Evolutionary conservation across 2,329 filamentous ascomycete species (phyloP).

Genomic region (Alternaria angustiovoidea): DNA sequence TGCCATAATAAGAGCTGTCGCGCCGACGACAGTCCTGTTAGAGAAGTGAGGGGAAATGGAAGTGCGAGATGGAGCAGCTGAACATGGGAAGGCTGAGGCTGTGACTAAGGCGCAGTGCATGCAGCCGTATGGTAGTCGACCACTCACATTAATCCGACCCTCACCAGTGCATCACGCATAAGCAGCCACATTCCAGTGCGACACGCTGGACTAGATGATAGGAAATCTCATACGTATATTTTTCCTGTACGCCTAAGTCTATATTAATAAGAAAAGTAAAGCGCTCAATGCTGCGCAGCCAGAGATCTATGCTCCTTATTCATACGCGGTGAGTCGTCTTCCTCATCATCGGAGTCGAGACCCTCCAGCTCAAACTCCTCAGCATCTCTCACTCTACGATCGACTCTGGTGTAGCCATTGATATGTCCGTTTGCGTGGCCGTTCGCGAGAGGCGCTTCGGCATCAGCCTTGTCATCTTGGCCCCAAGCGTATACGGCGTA

Average conservation of each 20-base stretch:
- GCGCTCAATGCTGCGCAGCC: slow-evolving; percentile 21
- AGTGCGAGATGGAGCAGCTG: background rate
- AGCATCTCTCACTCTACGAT: slow-evolving; percentile 74
- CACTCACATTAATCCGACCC: background rate
- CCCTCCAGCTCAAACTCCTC: slow-evolving; percentile 95
- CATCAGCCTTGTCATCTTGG: slow-evolving; percentile 45
- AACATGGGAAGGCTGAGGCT: background rate
- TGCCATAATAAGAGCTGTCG: background rate
- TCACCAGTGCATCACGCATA: too few relatives aligned
- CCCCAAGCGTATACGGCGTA: slow-evolving; percentile 73
- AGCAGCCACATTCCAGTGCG: background rate
- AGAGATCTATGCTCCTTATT: slow-evolving; percentile 37
- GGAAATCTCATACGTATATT: background rate
- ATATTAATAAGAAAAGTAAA: background rate
- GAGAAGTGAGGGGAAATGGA: background rate
- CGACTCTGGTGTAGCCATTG: slow-evolving; percentile 57
- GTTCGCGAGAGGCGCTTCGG: slow-evolving; percentile 46
- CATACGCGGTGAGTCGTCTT: slow-evolving; percentile 47
- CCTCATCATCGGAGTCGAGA: slow-evolving; percentile 87
- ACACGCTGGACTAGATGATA: background rate
- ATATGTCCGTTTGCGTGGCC: slow-evolving; percentile 34
- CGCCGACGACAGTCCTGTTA: fast-evolving
- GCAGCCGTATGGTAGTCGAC: background rate
- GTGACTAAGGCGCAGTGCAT: background rate
- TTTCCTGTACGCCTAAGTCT: background rate